A percentile compares a stretch with the other conserved stretches of the same genome.
These are phyloP conservation scores for Dalbergia cultrata DNA, from an alignment of 306 rosid species.

Conservation along the genomic window DNA sequence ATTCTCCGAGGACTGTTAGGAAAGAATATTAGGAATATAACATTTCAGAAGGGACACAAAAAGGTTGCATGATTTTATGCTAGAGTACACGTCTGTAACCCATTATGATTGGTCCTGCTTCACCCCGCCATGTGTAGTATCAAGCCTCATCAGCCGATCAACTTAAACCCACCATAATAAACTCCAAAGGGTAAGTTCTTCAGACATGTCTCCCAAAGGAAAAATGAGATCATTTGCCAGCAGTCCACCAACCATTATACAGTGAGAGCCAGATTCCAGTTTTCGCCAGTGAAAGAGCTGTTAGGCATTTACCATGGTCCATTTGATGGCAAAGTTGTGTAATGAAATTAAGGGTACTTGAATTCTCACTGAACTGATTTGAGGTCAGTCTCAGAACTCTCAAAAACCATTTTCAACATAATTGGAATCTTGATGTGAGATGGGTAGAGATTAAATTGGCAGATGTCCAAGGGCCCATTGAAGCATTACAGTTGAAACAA, in stretches of 20 bases:
- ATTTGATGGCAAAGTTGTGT: constrained; percentile 22
- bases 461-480: constrained; percentile 31
- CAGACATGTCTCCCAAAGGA: constrained; percentile 13
- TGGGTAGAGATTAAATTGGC: constrained; percentile 20
- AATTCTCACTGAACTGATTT: constrained; percentile 30
- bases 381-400: background rate
- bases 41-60: constrained; percentile 2
- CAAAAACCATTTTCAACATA: constrained; percentile 32
- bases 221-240: constrained; percentile 28
- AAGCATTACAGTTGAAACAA: constrained; percentile 32
- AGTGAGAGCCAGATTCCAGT: constrained; percentile 21
- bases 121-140: constrained; percentile 8
- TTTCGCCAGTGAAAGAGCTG: constrained; percentile 17
- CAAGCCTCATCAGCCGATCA: constrained; percentile 12
- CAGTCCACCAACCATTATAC: constrained; percentile 23
- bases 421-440: constrained; percentile 13
- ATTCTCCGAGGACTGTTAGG: background rate
- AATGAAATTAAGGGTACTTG: constrained; percentile 24
- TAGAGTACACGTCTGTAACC: background rate
- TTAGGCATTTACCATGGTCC: constrained; percentile 27
- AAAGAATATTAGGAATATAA: background rate
- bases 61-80: background rate
- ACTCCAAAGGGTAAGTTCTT: constrained; percentile 25
- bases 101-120: background rate
- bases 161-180: constrained; percentile 41